Conservation (phyloP, 192 early-diverging fungal genomes). For the Podochytrium sp. region DNA sequence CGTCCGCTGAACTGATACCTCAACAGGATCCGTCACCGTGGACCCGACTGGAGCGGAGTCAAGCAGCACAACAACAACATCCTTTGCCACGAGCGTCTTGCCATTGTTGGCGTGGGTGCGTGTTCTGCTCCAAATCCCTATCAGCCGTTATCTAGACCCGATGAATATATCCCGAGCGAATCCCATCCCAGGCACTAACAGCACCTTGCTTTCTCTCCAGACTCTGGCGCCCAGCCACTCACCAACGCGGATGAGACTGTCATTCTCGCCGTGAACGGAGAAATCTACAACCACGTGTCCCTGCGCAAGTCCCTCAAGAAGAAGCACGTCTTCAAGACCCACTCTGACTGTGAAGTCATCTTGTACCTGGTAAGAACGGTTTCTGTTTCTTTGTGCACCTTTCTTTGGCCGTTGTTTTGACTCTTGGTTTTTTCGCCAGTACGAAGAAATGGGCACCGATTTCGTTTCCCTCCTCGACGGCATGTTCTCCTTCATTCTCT, state of each 20-base stretch:
- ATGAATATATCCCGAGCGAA: too few relatives aligned
- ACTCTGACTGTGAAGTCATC: conserved; percentile 98
- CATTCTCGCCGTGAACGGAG: conserved; percentile 93
- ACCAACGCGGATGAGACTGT: conserved; percentile 88
- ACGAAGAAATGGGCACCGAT: conserved; percentile 82
- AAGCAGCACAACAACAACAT: conserved; percentile 80
- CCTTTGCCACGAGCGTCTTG: conserved; percentile 95
- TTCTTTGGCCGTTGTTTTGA: background rate
- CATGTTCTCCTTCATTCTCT: conserved; percentile 95
- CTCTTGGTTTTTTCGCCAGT: conserved; percentile 50
- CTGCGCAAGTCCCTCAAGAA: conserved; percentile 77
- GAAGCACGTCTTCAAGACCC: conserved; percentile 83
- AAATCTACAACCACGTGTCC: conserved; percentile 97
- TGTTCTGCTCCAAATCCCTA: conserved; percentile 7
- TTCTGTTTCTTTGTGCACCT: background rate
- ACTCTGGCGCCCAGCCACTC: conserved; percentile 93
- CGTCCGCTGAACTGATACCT: background rate
- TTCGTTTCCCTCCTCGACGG: conserved; percentile 89
- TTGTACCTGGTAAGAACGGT: conserved; percentile 74
- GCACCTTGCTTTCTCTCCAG: conserved; percentile 42
- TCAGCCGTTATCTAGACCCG: background rate
- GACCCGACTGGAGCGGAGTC: conserved; percentile 98
- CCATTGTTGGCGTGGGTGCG: conserved; percentile 96
- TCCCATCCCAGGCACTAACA: too few relatives aligned
- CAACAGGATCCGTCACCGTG: conserved; percentile 88